Conservation (phyloP, 2,329 filamentous ascomycete genomes). For the Erysiphe neolycopersici region DNA sequence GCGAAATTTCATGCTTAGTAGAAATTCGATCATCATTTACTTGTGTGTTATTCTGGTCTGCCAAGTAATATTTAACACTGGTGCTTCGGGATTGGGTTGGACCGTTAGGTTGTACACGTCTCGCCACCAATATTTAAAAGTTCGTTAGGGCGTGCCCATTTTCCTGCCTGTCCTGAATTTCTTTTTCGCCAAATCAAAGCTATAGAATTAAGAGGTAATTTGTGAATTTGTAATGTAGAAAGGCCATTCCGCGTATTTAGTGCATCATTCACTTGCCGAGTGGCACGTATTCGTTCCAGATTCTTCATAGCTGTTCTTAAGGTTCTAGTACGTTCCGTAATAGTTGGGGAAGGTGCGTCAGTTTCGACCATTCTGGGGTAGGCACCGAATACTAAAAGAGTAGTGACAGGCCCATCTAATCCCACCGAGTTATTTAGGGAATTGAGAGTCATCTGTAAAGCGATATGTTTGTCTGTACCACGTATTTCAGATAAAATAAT, state of each 20-base stretch:
- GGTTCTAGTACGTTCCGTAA: background rate
- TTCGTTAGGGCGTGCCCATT: background rate
- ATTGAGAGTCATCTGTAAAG: constrained; percentile 3
- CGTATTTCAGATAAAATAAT: constrained; percentile 1
- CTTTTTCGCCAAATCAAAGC: constrained; percentile 1
- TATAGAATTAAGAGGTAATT: background rate
- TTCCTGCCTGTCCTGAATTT: background rate
- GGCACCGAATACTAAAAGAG: constrained; percentile 1
- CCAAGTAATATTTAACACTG: background rate
- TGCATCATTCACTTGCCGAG: background rate
- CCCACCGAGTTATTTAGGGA: constrained; percentile 2
- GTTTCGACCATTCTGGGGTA: constrained; percentile 1
- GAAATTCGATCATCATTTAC: too few relatives aligned
- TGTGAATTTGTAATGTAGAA: background rate
- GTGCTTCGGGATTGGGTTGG: background rate
- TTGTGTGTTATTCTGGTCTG: too few relatives aligned
- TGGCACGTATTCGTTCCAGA: background rate
- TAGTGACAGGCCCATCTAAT: constrained; percentile 1
- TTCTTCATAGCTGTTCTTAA: constrained; percentile 1
- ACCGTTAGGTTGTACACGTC: background rate
- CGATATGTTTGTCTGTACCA: background rate
- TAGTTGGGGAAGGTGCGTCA: background rate
- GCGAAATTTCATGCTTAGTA: too few relatives aligned
- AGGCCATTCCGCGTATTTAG: background rate
- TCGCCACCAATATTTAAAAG: background rate